Evolutionary conservation across 1,284 basidiomycete species (phyloP).

Genomic region (Melampsora americana): DNA sequence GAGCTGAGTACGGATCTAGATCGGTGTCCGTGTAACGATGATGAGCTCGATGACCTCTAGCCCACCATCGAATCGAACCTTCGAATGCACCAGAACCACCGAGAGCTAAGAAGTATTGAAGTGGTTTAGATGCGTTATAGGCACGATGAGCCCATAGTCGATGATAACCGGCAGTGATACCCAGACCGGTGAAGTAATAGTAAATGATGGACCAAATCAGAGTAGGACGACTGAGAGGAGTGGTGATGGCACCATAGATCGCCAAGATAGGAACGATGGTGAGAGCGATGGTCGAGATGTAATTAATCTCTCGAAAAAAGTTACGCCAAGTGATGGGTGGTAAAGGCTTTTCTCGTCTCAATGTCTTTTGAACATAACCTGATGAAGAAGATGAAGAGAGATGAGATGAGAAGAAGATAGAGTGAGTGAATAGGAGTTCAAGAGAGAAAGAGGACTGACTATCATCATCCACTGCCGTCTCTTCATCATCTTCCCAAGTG

Average conservation of each 20-base stretch:
- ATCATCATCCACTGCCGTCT: conserved; percentile 58
- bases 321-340: conserved; percentile 64
- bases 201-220: conserved; percentile 57
- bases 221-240: conserved; percentile 66
- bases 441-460: conserved; percentile 75
- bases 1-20: conserved; percentile 87
- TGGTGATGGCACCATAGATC: conserved; percentile 65
- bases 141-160: conserved; percentile 86
- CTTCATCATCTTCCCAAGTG: conserved; percentile 47
- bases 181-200: conserved; percentile 80
- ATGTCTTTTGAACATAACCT: conserved; percentile 73
- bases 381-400: not conserved
- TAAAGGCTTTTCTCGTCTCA: conserved; percentile 64
- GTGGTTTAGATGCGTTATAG: conserved; percentile 77
- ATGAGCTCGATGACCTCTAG: conserved; percentile 86
- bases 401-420: not conserved
- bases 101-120: conserved; percentile 73
- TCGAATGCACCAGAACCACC: conserved; percentile 81
- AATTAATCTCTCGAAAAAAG: conserved; percentile 69
- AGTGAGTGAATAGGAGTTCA: not conserved
- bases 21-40: conserved; percentile 81
- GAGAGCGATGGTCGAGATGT: conserved; percentile 69
- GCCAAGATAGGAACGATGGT: conserved; percentile 69
- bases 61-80: conserved; percentile 92
- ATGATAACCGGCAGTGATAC: conserved; percentile 72